Evolutionary conservation across 192 early-diverging fungal genomes (phyloP), one percentile per base, ranked within the genome.

Genomic region (Backusella westeae): DNA sequence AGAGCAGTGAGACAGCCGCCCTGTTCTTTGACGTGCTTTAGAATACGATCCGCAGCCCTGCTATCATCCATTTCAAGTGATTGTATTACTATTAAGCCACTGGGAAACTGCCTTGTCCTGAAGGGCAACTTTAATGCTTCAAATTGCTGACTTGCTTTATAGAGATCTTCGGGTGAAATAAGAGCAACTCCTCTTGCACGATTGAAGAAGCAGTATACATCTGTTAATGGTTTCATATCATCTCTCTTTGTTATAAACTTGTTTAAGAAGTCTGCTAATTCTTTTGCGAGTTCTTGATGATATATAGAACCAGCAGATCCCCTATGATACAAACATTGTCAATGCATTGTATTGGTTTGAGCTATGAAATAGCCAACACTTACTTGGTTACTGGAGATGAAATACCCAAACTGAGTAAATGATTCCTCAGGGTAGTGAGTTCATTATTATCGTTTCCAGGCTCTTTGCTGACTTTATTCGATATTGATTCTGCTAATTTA

Each of bases 171-270:
- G 6, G 97, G 97, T 0, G 96, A 99, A 19, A 99, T 93, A 10
- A 97, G 87, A 26, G 94, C 93, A 73, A 92, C 91, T 9, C 96
- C 96, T 65, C 97, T 90, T 6, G 96, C 97, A 4, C 96, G 91
- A 80, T 99, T 99, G 80, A 95, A 97, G 49, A 99, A 77, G 78
- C 96, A 98, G 82, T 97, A 99, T 9, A 96, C 86, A 76, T 98
- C 97, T 6, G 93, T 90, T 1, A 99, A 83, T 23, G 95, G 82
- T 80, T 95, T 93, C 32, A 95, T 94, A 2, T 91, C 92, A 49
- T 90, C 88, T 49, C 89, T 75, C 17, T 87, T 85, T 23, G 84
- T 80, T 12, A 97, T 83, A 29, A 94, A 83, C 49, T 89, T 91
- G 26, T 86, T 80, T 34, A 97, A 79, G 68, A 96, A 96, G 44